Conservation (phyloP, 208 protist species). For the Trypanosoma scelopori region DNA sequence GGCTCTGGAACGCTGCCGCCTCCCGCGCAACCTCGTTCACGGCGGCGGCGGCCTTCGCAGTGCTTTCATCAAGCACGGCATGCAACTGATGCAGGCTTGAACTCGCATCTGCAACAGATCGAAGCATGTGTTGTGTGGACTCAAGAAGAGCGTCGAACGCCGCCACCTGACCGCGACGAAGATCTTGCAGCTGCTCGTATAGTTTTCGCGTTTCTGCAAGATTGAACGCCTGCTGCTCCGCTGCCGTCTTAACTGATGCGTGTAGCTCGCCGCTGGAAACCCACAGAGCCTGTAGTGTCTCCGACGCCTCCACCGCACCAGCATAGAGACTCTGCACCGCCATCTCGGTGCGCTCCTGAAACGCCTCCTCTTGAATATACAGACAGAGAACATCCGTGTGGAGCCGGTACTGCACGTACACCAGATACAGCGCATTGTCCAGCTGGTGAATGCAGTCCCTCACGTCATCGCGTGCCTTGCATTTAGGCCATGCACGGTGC, state of each 20-base stretch:
- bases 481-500: constrained; percentile 30
- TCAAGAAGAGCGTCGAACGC: constrained; percentile 40
- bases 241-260: constrained; percentile 18
- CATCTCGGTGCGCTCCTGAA: constrained; percentile 83
- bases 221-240: constrained; percentile 40
- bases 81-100: constrained; percentile 15
- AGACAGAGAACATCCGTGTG: constrained; percentile 81
- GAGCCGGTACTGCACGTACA: constrained; percentile 86
- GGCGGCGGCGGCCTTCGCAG: constrained; percentile 12
- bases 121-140: constrained; percentile 31
- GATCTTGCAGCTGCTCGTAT: constrained; percentile 30
- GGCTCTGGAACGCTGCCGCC: constrained; percentile 38
- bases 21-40: constrained; percentile 22
- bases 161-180: constrained; percentile 37
- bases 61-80: constrained; percentile 15
- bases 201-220: constrained; percentile 30
- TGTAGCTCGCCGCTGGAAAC: constrained; percentile 34
- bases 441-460: constrained; percentile 54
- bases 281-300: constrained; percentile 37
- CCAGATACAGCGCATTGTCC: constrained; percentile 58
- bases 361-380: constrained; percentile 82
- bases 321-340: constrained; percentile 58
- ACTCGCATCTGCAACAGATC: constrained; percentile 32
- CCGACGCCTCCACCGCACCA: constrained; percentile 35
- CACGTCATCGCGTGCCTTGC: constrained; percentile 9